These are phyloP conservation scores for Tetracladium setigerum DNA, from an alignment of 495 filamentous ascomycete genomes.

Conservation along the genomic window DNA sequence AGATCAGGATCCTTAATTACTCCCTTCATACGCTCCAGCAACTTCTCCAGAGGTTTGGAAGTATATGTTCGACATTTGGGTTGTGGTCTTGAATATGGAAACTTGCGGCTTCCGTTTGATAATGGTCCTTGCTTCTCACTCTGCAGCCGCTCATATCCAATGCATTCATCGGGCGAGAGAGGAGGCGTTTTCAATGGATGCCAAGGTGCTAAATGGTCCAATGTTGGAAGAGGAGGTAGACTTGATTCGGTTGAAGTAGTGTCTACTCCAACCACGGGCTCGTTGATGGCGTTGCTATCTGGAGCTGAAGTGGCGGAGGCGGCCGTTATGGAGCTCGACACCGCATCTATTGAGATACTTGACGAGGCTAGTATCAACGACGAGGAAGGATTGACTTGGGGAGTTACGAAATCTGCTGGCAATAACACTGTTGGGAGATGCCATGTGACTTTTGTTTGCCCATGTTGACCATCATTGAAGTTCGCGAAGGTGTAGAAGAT, in stretches of 20 bases:
- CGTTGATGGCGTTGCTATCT: neutral
- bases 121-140: constrained; percentile 43
- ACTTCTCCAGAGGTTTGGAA: constrained; percentile 73
- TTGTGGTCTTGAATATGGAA: constrained; percentile 84
- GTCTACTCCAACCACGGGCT: neutral
- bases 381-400: too few species aligned
- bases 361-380: too few species aligned
- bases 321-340: too few species aligned
- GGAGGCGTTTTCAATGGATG: too few species aligned
- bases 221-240: too few species aligned
- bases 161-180: neutral
- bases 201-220: too few species aligned
- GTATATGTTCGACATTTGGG: constrained; percentile 79
- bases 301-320: neutral
- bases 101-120: constrained; percentile 65
- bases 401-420: too few species aligned
- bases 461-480: neutral
- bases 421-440: neutral
- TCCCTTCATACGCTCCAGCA: constrained; percentile 71
- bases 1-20: constrained; percentile 81
- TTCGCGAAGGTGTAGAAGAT: neutral
- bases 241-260: too few species aligned
- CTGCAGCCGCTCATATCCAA: constrained; percentile 7
- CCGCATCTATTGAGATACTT: too few species aligned
- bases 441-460: constrained; percentile 3